These are phyloP conservation scores for Apiospora aurea DNA, from an alignment of 2,329 filamentous ascomycete genomes.

Conservation along the genomic window DNA sequence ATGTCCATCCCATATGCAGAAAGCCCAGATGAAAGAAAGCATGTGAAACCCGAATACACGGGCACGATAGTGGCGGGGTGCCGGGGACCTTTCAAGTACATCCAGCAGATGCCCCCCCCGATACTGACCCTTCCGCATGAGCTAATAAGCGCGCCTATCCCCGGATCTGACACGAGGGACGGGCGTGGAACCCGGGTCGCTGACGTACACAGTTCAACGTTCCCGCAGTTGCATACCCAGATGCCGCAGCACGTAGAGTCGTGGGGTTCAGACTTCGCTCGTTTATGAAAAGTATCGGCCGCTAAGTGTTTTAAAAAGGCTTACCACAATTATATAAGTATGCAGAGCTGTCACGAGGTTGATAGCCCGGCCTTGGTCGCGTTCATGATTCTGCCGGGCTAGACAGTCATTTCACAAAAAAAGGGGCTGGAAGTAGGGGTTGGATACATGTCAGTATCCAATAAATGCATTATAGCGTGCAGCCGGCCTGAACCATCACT, in stretches of 20 bases:
- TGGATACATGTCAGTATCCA: slow-evolving; percentile 4
- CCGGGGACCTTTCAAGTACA: neutral
- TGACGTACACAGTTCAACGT: neutral
- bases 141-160: neutral
- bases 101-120: neutral
- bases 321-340: no score
- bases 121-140: neutral
- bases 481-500: slow-evolving; percentile 17
- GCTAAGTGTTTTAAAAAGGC: no score
- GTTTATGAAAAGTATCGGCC: neutral
- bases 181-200: neutral
- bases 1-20: no score
- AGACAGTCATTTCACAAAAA: neutral
- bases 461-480: neutral
- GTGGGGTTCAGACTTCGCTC: neutral
- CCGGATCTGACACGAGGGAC: neutral
- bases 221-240: neutral
- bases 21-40: no score
- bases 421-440: neutral
- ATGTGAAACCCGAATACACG: no score
- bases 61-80: no score
- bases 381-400: neutral
- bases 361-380: neutral
- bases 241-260: neutral
- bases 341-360: neutral